Evolutionary conservation across 306 rosid genomes (phyloP), one percentile per base, ranked within the genome.

Genomic region (Potentilla sterilis): DNA sequence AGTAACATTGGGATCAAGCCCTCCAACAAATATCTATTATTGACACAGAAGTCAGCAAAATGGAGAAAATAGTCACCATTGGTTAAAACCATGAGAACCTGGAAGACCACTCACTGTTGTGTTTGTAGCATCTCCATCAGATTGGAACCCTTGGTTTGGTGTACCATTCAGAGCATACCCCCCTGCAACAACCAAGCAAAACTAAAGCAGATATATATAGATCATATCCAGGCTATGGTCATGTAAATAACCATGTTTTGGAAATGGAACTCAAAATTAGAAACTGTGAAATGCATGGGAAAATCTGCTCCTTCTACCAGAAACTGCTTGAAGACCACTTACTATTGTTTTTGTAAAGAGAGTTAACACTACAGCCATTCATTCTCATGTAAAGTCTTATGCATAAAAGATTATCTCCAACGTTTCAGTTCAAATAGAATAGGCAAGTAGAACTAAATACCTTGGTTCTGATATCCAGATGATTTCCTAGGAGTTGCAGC

Each of bases 401-500:
- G 12, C 38, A 19, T 18, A 34, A 16, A 40, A 28, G 0, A 32
- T 11, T 19, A 67, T 22, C 48, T 63, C 41, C 68, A 49, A 77
- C 24, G 35, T 49, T 54, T 22, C 61, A 38, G 32, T 18, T 78
- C 75, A 81, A 37, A 77, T 16, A 47, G 47, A 57, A 55, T 52
- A 52, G 42, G 73, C 70, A 71, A 52, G 67, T 40, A 57, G 76
- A 78, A 32, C 58, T 44, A 28, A 61, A 70, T 73, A 59, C 77
- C 69, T 59, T 79, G 87, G 69, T 89, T 94, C 67, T 89, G 97
- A 83, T 88, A 89, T 80, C 91, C 97, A 75, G 96, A 88, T 14
- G 98, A 91, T 82, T 93, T 93, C 84, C 98, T 83, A 4, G 98
- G 98, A 72, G 98, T 93, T 63, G 98, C 98, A 67, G 96, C 97